Evolutionary conservation across 192 early-diverging fungal species (phyloP), one percentile per base, ranked within the genome.

Genomic region (Bifiguratus adelaidae): DNA sequence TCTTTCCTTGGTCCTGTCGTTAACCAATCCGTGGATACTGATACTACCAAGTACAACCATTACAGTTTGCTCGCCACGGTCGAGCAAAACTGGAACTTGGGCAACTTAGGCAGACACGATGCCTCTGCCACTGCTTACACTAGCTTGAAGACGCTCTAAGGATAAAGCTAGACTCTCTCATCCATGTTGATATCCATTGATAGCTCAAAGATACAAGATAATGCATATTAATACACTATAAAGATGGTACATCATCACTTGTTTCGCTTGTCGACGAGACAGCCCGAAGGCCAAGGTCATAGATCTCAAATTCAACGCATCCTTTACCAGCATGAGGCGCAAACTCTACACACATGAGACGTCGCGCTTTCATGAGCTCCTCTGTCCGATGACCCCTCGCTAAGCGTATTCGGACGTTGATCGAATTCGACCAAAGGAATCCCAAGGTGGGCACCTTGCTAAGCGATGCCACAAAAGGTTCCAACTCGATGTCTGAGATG

Each of bases 361-460:
- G 37, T 13, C 37, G 37, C 1, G 37, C 16, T 21, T 1, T 7
- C 37, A 13, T 20, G 7, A 5, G 15, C 37, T 64, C 61, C 24
- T n/a, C n/a, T n/a, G 44, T 21, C 42, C 50, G 30, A 15, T 40
- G 41, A 0, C 55, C 52, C 3, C 56, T 45, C n/a, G 62, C 61
- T 34, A 87, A 33, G 48, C 74, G 59, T 1, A 91, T 53, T 5
- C 86, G 70, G 1, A 69, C 65, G 50, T 86, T 86, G 27, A 89
- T 66, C 15, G 73, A 68, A 45, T 82, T 86, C 11, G 83, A 70
- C 89, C 86, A 89, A 11, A 73, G 50, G 19, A 81, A 46, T 0
- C 89, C 89, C 35, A 91, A 53, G 6, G 77, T 73, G 2, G 89
- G 86, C 21, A 74, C 71, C 53, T 82, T 86, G 5, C 37, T 24